A percentile compares a stretch with the other conserved stretches of the same genome.
phyloP scores from a whole-genome alignment of 805 yeast species.

The Sporopachydermia lactativora region DNA sequence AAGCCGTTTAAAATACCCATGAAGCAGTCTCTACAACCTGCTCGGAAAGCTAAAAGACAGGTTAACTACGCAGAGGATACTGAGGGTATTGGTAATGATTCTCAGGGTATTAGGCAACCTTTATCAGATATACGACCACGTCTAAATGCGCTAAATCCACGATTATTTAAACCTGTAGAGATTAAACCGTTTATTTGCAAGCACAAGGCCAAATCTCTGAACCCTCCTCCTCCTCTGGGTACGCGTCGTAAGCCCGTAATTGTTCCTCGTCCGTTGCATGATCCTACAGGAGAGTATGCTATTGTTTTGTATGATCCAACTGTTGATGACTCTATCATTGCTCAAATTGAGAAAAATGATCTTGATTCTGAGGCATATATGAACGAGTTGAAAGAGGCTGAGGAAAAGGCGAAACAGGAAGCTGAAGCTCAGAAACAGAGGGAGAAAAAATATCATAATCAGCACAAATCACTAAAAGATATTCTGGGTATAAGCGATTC shows the following conservation, averaged over 20 bases:
- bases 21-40: neutral
- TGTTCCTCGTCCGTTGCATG: constrained; percentile 90
- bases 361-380: constrained; percentile 3
- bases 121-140: neutral
- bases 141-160: neutral
- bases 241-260: constrained; percentile 53
- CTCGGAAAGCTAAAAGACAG: neutral
- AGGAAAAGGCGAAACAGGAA: constrained; percentile 16
- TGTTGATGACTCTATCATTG: constrained; percentile 36
- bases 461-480: constrained; percentile 25
- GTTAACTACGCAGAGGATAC: neutral
- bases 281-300: constrained; percentile 87
- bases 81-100: neutral
- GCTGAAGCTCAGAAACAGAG: constrained; percentile 18
- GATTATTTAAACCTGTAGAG: neutral
- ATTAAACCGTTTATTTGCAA: neutral
- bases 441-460: constrained; percentile 6
- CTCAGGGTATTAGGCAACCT: neutral
- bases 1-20: neutral
- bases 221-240: constrained; percentile 75
- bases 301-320: constrained; percentile 94
- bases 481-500: constrained; percentile 58
- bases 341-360: constrained; percentile 15
- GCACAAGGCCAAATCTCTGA: neutral
- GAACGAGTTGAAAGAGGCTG: constrained; percentile 10